phyloP scores from a whole-genome alignment of 805 yeast species.

The Monosporozyma servazzii region DNA sequence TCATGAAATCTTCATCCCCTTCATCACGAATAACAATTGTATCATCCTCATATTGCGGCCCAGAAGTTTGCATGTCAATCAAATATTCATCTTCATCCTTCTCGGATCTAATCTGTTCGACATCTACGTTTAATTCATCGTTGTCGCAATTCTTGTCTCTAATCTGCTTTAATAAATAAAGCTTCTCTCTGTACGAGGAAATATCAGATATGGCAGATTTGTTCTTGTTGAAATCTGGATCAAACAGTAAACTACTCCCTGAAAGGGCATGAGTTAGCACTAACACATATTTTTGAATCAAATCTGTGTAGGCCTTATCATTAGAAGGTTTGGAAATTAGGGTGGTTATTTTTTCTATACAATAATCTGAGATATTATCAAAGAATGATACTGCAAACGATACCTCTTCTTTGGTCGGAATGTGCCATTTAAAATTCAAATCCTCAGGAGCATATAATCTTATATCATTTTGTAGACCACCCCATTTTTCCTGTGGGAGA shows the following conservation, averaged over 20 bases:
- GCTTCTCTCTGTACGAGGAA: slow-evolving; percentile 7
- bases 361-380: slow-evolving; percentile 37
- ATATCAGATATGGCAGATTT: slow-evolving; percentile 7
- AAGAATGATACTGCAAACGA: slow-evolving; percentile 53
- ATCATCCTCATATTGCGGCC: slow-evolving; percentile 10
- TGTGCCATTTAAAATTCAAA: slow-evolving; percentile 63
- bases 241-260: slow-evolving; percentile 66
- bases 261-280: slow-evolving; percentile 53
- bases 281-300: slow-evolving; percentile 45
- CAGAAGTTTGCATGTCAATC: slow-evolving; percentile 15
- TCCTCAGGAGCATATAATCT: slow-evolving; percentile 40
- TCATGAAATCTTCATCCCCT: slow-evolving; percentile 16
- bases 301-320: slow-evolving; percentile 36
- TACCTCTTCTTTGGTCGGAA: slow-evolving; percentile 51
- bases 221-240: slow-evolving; percentile 51
- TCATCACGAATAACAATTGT: slow-evolving; percentile 18
- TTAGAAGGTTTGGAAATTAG: slow-evolving; percentile 32
- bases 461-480: slow-evolving; percentile 55
- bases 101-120: slow-evolving; percentile 26
- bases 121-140: slow-evolving; percentile 31
- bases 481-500: slow-evolving; percentile 52
- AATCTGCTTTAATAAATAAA: slow-evolving; percentile 26
- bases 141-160: slow-evolving; percentile 30
- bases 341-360: slow-evolving; percentile 36
- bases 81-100: slow-evolving; percentile 24